A percentile compares a stretch with the other conserved stretches of the same genome.
phyloP scores from a whole-genome alignment of 2,329 filamentous ascomycete genomes.

The Diaporthe helianthi region DNA sequence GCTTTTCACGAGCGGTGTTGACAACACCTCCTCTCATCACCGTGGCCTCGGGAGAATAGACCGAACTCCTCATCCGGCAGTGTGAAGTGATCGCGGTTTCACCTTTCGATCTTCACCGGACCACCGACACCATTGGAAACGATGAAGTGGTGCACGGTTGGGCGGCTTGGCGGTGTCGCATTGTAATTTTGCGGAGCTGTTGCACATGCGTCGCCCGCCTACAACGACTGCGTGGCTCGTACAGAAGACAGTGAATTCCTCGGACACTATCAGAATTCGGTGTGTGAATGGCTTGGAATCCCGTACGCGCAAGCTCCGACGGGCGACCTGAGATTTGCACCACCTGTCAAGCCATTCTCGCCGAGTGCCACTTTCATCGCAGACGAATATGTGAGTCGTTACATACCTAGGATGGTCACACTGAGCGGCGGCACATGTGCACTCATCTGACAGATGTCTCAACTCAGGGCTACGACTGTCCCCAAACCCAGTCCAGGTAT shows the following conservation, averaged over 20 bases:
- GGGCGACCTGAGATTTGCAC: slow-evolving; percentile 5
- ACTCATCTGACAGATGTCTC: background rate
- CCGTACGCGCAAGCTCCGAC: background rate
- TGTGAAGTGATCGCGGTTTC: background rate
- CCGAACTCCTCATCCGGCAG: background rate
- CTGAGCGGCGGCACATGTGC: background rate
- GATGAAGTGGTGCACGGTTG: background rate
- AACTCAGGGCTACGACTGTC: slow-evolving; percentile 18
- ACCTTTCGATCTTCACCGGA: background rate
- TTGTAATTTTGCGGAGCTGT: background rate
- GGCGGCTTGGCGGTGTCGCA: background rate
- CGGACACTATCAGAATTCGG: background rate
- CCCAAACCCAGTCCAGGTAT: background rate
- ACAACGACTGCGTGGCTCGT: background rate
- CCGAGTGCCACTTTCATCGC: background rate
- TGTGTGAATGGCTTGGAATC: slow-evolving; percentile 16
- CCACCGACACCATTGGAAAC: background rate
- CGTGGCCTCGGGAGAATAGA: background rate
- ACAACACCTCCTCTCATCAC: background rate
- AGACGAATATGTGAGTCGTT: background rate
- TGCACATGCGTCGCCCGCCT: background rate
- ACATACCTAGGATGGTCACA: too few relatives aligned
- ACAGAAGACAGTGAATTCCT: background rate
- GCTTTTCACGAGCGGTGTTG: background rate
- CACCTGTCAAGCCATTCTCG: background rate